Evolutionary conservation across 148 eudicot genomes (phyloP).

Genomic region (Silene conica): DNA sequence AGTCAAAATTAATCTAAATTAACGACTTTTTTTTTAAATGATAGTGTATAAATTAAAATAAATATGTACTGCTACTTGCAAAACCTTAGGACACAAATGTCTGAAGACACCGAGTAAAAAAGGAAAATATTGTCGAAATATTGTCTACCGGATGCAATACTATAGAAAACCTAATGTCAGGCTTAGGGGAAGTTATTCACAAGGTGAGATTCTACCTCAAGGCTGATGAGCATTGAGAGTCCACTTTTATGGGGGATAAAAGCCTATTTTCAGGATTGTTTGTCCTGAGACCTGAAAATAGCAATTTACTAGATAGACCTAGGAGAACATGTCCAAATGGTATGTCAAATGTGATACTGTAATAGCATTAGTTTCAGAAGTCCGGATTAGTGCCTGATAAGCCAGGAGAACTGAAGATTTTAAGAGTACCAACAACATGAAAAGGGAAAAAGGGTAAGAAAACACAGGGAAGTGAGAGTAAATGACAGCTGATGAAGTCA

Average conservation of each 20-base stretch:
- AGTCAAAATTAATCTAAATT: no score
- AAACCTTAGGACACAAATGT: no score
- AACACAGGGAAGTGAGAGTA: neutral
- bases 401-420: neutral
- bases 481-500: constrained; percentile 6
- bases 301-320: neutral
- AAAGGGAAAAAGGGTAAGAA: neutral
- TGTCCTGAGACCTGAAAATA: neutral
- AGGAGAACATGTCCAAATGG: neutral
- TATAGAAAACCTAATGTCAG: neutral
- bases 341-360: neutral
- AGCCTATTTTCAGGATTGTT: neutral
- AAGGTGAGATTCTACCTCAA: neutral
- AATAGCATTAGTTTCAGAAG: neutral
- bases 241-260: neutral
- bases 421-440: neutral
- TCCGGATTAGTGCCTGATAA: neutral
- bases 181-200: neutral
- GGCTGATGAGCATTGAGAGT: neutral
- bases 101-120: neutral
- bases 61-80: no score
- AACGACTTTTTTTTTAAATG: no score
- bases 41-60: no score
- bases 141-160: neutral
- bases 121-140: neutral